Evolutionary conservation across 2,329 filamentous ascomycete species (phyloP), one percentile per base, ranked within the genome.

Genomic region (Sporothrix sp.): DNA sequence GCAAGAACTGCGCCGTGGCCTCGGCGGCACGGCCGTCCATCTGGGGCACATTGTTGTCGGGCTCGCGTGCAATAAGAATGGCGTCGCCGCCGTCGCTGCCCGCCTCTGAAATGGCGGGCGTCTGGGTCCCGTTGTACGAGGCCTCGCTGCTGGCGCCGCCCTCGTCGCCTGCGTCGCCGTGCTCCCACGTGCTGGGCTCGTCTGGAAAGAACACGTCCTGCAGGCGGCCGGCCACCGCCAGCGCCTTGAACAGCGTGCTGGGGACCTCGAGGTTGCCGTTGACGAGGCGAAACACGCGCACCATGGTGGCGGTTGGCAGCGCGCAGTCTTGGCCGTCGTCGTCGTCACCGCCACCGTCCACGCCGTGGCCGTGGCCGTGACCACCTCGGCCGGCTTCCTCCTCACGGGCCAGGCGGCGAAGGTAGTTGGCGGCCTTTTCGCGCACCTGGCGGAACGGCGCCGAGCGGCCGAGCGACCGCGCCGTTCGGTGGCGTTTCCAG

Each of bases 201-300:
- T 55, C 53, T 13, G 53, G 53, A 23, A 55, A 55, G 7, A 55
- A 55, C 6, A n/a, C 33, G 25, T 55, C 50, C 38, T 48, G n/a
- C 21, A 55, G 44, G n/a, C 53, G 51, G 21, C 53, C 53, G 16
- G 50, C 53, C 21, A 27, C 28, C n/a, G 38, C 11, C 32, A 55
- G 50, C 4, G 50, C 53, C 48, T 55, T 55, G 47, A 52, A 48
- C 25, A 55, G 53, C 8, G 53, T 55, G 20, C 32, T 9, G 4
- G 53, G 53, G 14, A 51, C 44, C 43, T 55, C 53, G 3, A 55
- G 50, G 48, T 55, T 55, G 47, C 53, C 53, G 39, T 53, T 52
- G 38, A 55, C 53, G n/a, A 55, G 53, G 11, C 53, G 53, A 44
- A 55, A 55, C 14, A 51, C 53, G 18, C 38, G 43, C 30, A 55